Evolutionary conservation across 208 protist species (phyloP).

Genomic region (Perkinsela sp.): DNA sequence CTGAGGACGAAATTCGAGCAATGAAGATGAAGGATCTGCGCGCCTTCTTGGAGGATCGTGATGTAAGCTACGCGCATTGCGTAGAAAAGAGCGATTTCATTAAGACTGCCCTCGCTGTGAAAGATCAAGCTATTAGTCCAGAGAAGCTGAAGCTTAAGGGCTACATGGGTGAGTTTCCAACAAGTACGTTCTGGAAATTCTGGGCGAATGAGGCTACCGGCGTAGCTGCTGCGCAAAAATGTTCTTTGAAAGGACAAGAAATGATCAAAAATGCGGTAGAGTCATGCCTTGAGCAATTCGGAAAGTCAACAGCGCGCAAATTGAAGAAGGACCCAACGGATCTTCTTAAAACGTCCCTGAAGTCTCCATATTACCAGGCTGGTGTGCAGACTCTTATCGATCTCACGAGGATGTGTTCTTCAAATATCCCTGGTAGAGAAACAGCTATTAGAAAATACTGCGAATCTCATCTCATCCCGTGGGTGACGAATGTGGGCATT

Average conservation of each 20-base stretch:
- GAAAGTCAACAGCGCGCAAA: slow-evolving; percentile 22
- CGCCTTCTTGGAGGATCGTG: slow-evolving; percentile 31
- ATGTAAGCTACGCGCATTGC: slow-evolving; percentile 28
- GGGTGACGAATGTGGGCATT: slow-evolving; percentile 55
- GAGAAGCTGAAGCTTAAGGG: slow-evolving; percentile 4
- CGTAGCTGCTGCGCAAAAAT: slow-evolving; percentile 11
- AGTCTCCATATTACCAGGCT: slow-evolving; percentile 41
- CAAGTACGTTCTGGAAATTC: slow-evolving; percentile 31
- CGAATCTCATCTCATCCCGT: slow-evolving; percentile 14
- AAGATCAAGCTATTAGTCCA: slow-evolving; percentile 25
- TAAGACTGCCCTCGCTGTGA: slow-evolving; percentile 27
- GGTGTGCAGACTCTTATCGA: slow-evolving; percentile 17
- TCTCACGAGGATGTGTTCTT: slow-evolving; percentile 17
- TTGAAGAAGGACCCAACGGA: slow-evolving; percentile 29
- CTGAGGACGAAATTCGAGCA: slow-evolving; percentile 30
- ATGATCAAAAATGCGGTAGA: slow-evolving; percentile 19
- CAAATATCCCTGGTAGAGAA: slow-evolving; percentile 13
- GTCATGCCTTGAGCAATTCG: slow-evolving; percentile 43
- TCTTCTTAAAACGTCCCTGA: slow-evolving; percentile 47
- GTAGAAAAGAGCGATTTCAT: slow-evolving; percentile 62
- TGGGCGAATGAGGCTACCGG: slow-evolving; percentile 20
- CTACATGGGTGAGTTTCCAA: slow-evolving; percentile 9
- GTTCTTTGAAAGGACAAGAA: slow-evolving; percentile 16
- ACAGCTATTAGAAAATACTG: slow-evolving; percentile 11
- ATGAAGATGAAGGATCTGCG: slow-evolving; percentile 63